Percentiles rank a stretch among this genome's conserved stretches.
Evolutionary conservation across 305 asterid genomes (phyloP).

Genomic region (Ilex paraguariensis): DNA sequence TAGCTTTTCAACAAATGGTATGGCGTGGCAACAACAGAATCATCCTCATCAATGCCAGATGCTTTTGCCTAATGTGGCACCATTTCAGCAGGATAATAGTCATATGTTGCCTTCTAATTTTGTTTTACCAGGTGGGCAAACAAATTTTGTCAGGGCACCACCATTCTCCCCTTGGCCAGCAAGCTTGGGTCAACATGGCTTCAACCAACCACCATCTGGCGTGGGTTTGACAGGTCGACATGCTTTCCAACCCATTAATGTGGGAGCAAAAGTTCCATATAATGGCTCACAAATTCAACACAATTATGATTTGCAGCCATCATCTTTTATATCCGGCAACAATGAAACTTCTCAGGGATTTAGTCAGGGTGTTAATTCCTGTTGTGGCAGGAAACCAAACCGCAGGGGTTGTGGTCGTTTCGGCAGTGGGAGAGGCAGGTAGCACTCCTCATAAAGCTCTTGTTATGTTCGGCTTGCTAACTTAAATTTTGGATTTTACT

Average conservation of each 20-base stretch:
- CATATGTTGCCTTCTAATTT: constrained; percentile 48
- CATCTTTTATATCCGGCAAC: constrained; percentile 21
- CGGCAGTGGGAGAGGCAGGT: constrained; percentile 59
- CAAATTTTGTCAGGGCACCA: constrained; percentile 38
- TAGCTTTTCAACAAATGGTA: constrained; percentile 38
- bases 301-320: constrained; percentile 19
- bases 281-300: constrained; percentile 28
- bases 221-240: constrained; percentile 40
- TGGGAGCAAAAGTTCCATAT: constrained; percentile 29
- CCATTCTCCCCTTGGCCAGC: constrained; percentile 35
- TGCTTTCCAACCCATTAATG: constrained; percentile 24
- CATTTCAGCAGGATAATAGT: constrained; percentile 41
- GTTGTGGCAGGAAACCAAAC: constrained; percentile 40
- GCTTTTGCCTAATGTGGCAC: constrained; percentile 32
- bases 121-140: constrained; percentile 32
- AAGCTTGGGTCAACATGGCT: constrained; percentile 29
- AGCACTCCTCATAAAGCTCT: not conserved
- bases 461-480: no score
- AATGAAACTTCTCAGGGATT: constrained; percentile 15
- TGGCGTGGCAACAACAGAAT: constrained; percentile 53
- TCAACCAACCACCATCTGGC: constrained; percentile 32
- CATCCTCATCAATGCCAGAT: constrained; percentile 43
- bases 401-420: constrained; percentile 55
- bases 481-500: no score
- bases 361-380: constrained; percentile 27